Base-by-base conservation (phyloP, 371 early-diverging fungal genomes). In the Haplosporangium sp. region DNA sequence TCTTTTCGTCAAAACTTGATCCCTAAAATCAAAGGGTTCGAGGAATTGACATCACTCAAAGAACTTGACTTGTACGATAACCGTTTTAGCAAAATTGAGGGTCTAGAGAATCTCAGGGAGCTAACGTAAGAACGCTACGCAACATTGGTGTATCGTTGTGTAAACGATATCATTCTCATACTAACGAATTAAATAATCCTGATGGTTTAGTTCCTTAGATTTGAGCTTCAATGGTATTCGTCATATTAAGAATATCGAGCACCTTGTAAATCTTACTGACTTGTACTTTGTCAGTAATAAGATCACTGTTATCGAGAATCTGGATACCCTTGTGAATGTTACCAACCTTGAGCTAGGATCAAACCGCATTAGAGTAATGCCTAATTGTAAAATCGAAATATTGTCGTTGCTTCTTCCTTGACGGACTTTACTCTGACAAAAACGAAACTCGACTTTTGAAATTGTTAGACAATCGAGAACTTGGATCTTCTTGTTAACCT, bases 41-140 rank as follows among this genome's bases (percentile, higher is more conserved):
- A 92, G 10, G 63, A 61, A 2, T 78, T 94, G 45, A 66, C 72
- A 4, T 52, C 76, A 0, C 84, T 97, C 45, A 77, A 74, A 13
- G 97, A 96, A 63, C 84, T 98, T 62, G 98, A 98, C 69, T 83
- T 97, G n/a, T 98, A 98, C 76, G 98, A 98, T 83, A 98, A 98
- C 88, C 92, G 95, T 38, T 92, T 98, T 53, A 87, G 89, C 17
- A 86, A 88, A 59, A 89, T 97, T 19, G 89, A 92, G 57, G 91
- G 91, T 8, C 71, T 97, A 4, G 87, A 88, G 38, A 59, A 77
- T 3, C 81, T 97, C 37, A 71, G 65, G 10, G 78, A 89, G 44
- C 84, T 98, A 56, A 85, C 73, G 93, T 96, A 86, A 86, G 87
- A 45, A 38, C 17, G 39, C 40, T 39, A 13, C 3, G n/a, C 1